Evolutionary conservation across 495 filamentous ascomycete species (phyloP).

Genomic region (Aspergillus campestris): DNA sequence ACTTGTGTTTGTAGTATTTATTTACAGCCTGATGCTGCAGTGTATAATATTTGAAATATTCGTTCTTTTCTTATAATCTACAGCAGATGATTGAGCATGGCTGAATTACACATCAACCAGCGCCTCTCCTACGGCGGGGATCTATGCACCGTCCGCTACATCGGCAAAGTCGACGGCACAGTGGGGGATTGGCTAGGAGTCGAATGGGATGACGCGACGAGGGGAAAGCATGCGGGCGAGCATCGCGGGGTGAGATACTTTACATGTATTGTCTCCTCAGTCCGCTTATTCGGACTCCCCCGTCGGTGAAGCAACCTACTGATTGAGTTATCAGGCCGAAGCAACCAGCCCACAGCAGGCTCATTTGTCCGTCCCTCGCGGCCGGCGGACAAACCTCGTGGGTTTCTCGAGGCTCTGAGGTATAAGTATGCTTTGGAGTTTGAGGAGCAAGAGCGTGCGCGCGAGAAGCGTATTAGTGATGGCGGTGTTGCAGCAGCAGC

Average conservation of each 20-base stretch:
- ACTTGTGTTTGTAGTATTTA: too few relatives aligned
- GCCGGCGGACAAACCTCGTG: constrained; percentile 52
- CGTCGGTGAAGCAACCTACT: neutral
- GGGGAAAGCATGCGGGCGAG: constrained; percentile 86
- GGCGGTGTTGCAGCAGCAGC: constrained; percentile 14
- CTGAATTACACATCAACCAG: constrained; percentile 47
- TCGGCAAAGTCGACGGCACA: constrained; percentile 68
- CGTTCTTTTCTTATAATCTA: too few relatives aligned
- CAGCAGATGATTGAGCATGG: constrained; percentile 16
- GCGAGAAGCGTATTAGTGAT: constrained; percentile 12
- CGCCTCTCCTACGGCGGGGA: constrained; percentile 68
- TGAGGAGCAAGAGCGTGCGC: constrained; percentile 16
- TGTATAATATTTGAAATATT: too few relatives aligned
- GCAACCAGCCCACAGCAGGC: constrained; percentile 56
- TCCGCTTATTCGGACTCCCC: neutral
- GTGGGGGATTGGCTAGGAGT: constrained; percentile 84
- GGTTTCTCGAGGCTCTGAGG: constrained; percentile 71
- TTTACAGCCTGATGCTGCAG: too few relatives aligned
- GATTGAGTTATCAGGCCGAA: constrained; percentile 44
- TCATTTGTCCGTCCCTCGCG: constrained; percentile 82
- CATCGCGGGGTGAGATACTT: constrained; percentile 78
- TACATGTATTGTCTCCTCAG: constrained; percentile 49
- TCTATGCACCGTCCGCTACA: constrained; percentile 76
- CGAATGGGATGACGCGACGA: constrained; percentile 83
- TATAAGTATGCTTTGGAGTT: constrained; percentile 70